Conservation (phyloP, 495 filamentous ascomycete species). For the Daldinia childiae region DNA sequence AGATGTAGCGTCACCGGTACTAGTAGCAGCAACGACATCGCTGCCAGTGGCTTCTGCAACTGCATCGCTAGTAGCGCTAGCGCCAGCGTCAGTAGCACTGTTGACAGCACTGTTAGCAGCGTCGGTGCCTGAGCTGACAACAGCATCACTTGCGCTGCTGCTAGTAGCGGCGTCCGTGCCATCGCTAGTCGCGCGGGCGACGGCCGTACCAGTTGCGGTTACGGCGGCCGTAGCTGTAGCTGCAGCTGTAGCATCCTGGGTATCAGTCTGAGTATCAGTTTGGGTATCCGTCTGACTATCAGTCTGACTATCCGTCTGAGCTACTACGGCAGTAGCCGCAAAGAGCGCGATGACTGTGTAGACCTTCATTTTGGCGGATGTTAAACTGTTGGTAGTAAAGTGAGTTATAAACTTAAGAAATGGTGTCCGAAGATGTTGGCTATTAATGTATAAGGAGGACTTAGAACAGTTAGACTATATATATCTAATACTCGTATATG, state of each 20-base stretch:
- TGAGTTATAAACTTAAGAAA: neutral
- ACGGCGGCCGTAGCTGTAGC: neutral
- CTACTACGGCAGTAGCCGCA: constrained; percentile 38
- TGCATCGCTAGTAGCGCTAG: neutral
- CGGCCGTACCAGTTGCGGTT: neutral
- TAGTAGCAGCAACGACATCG: neutral
- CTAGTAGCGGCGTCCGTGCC: neutral
- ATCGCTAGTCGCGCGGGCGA: constrained; percentile 1
- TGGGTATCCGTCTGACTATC: constrained; percentile 17
- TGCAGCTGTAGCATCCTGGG: neutral
- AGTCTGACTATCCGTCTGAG: constrained; percentile 25
- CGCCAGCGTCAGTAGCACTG: constrained; percentile 9
- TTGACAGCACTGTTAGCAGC: neutral
- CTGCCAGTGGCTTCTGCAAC: neutral
- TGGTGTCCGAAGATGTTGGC: neutral
- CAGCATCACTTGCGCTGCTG: constrained; percentile 6
- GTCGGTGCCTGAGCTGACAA: constrained; percentile 3
- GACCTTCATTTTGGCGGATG: constrained; percentile 29
- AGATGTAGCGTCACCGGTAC: neutral
- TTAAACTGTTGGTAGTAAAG: neutral
- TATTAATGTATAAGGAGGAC: constrained; percentile 5
- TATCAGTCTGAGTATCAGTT: constrained; percentile 17
- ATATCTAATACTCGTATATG: constrained; percentile 11
- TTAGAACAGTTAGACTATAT: neutral
- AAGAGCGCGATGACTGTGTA: constrained; percentile 22